Evolutionary conservation across 352 stramenopile species (phyloP), one percentile per base, ranked within the genome.

Genomic region (Pythium rhizo-oryzae): DNA sequence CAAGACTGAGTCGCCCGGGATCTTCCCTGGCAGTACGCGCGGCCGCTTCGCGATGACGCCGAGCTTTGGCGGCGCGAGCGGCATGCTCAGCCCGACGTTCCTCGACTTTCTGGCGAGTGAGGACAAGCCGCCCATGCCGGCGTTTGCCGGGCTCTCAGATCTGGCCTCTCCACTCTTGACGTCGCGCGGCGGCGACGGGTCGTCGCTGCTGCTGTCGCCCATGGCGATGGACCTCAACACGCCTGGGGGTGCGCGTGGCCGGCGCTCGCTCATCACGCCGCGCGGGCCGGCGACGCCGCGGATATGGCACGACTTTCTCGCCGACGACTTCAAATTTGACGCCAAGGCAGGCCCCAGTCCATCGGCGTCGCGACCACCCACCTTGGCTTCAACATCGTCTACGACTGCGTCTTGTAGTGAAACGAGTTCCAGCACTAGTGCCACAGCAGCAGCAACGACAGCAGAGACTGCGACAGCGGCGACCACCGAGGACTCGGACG

Each of bases 31-130:
- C 19, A 70, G 55, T 43, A 18, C n/a, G 16, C 66, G 55, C 23
- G 39, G 56, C 15, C 67, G 67, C 35, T 64, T 68, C 28, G 60
- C 53, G 25, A 43, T 69, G 23, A 73, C 67, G 8, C 67, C 67
- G 30, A 73, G 69, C 30, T 67, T 75, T 28, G 56, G 50, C 59
- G 62, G 39, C 52, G 1, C 59, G 23, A 73, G 71, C 57, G 70
- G 63, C 23, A 87, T 91, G 76, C 84, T 94, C 59, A 94, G 85
- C 47, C 85, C 85, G 0, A 92, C 82, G 43, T 90, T 94, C 57
- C 71, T 94, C 59, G 85, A 92, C 55, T 88, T 91, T 58, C 69
- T 92, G 51, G 81, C 82, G 52, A 80, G 65, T 62, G 82, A 93
- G 60, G 82, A 92, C 62, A 87, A 89, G 59, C 79, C 71, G 11